phyloP scores from a whole-genome alignment of 306 rosid genomes.

The Trichosanthes cucumerina region DNA sequence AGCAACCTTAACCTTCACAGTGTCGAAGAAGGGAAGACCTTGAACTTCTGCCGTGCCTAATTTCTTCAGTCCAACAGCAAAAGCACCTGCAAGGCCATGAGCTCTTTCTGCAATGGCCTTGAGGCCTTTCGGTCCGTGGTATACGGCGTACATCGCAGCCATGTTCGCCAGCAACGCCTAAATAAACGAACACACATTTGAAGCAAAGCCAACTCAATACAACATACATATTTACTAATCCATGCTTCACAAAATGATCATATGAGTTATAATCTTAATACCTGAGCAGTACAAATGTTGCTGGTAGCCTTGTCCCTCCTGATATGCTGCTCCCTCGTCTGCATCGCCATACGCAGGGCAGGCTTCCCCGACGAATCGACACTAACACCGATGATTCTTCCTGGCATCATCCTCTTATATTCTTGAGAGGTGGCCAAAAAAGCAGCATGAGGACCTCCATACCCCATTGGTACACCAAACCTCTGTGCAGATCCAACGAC shows the following conservation, averaged over 20 bases:
- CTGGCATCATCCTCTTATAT: slow-evolving; percentile 99
- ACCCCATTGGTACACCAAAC: slow-evolving; percentile 99
- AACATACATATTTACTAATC: not conserved
- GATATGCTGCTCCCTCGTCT: slow-evolving; percentile 98
- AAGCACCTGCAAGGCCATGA: slow-evolving; percentile 91
- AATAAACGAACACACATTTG: slow-evolving; percentile 5
- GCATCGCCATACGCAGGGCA: slow-evolving; percentile 99
- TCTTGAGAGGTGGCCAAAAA: slow-evolving; percentile 97
- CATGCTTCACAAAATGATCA: not conserved
- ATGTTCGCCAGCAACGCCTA: slow-evolving; percentile 98
- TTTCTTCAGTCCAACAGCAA: slow-evolving; percentile 85
- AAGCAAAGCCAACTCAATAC: slow-evolving; percentile 16
- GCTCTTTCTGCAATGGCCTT: slow-evolving; percentile 67
- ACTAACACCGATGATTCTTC: slow-evolving; percentile 90
- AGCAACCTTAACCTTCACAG: slow-evolving; percentile 65
- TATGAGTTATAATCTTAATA: slow-evolving; percentile 14
- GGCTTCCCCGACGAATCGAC: slow-evolving; percentile 86
- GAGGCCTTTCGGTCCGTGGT: slow-evolving; percentile 98
- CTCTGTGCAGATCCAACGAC: slow-evolving; percentile 98
- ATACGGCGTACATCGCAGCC: slow-evolving; percentile 99
- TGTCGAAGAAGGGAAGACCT: slow-evolving; percentile 89
- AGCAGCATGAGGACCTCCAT: slow-evolving; percentile 99
- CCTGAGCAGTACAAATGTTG: slow-evolving; percentile 99
- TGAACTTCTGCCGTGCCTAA: slow-evolving; percentile 86
- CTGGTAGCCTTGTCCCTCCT: slow-evolving; percentile 98